phyloP scores from a whole-genome alignment of 164 flowering plant species.

The Cinnamomum chago region DNA sequence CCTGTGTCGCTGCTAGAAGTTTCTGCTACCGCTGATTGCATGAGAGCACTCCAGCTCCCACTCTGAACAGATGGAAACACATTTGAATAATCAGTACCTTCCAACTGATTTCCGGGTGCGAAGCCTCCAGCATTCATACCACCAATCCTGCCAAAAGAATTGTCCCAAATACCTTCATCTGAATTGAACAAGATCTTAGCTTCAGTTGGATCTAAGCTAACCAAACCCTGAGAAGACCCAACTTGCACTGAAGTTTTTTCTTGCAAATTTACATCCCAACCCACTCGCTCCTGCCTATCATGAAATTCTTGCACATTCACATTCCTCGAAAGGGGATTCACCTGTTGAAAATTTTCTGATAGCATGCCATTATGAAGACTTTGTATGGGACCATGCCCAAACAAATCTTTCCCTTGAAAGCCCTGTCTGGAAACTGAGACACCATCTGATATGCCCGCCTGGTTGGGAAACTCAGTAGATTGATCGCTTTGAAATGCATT shows the following conservation, averaged over 20 bases:
- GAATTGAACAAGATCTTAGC: slow-evolving; percentile 55
- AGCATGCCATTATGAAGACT: slow-evolving; percentile 23
- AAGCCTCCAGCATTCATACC: slow-evolving; percentile 29
- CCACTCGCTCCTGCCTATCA: slow-evolving; percentile 35
- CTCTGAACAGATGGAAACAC: slow-evolving; percentile 60
- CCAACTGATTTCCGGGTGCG: slow-evolving; percentile 28
- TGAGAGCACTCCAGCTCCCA: slow-evolving; percentile 95
- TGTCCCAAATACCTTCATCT: slow-evolving; percentile 58
- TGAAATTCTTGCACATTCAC: slow-evolving; percentile 32
- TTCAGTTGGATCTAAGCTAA: slow-evolving; percentile 62
- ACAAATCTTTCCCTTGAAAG: slow-evolving; percentile 34
- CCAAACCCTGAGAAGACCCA: slow-evolving; percentile 34
- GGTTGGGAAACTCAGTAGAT: slow-evolving; percentile 28
- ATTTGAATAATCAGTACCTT: slow-evolving; percentile 31
- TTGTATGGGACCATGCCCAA: slow-evolving; percentile 34
- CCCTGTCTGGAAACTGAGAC: slow-evolving; percentile 34
- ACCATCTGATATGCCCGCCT: slow-evolving; percentile 30
- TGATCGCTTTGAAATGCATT: slow-evolving; percentile 42
- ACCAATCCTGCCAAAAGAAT: slow-evolving; percentile 31
- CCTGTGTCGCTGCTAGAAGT: slow-evolving; percentile 72
- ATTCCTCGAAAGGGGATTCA: slow-evolving; percentile 26
- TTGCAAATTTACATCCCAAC: slow-evolving; percentile 29
- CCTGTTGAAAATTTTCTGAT: slow-evolving; percentile 34
- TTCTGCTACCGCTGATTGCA: slow-evolving; percentile 95
- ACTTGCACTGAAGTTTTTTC: slow-evolving; percentile 29